Percentiles rank a stretch among this genome's conserved stretches.
phyloP scores from a whole-genome alignment of 2,329 filamentous ascomycete species.

The Xylaria sp. region DNA sequence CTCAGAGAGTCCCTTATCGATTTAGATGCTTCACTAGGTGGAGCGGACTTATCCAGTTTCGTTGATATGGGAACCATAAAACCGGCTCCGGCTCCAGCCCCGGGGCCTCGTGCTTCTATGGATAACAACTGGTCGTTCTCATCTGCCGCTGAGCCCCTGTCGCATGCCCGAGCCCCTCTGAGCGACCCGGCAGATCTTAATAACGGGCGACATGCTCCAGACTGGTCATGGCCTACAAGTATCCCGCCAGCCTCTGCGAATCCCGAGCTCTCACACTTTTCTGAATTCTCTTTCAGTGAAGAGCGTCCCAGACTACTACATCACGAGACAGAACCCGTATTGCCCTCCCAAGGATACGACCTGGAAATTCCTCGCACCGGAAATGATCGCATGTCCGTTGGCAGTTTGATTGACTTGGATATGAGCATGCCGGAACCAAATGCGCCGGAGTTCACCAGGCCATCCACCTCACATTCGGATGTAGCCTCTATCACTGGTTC shows the following conservation, averaged over 20 bases:
- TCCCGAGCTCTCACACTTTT: slow-evolving; percentile 63
- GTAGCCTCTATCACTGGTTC: slow-evolving; percentile 66
- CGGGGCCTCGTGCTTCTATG: slow-evolving; percentile 55
- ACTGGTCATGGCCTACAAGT: slow-evolving; percentile 69
- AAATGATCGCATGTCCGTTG: slow-evolving; percentile 55
- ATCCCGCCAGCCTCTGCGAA: slow-evolving; percentile 63
- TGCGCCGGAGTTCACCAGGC: slow-evolving; percentile 59
- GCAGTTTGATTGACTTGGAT: slow-evolving; percentile 65
- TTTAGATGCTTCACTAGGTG: slow-evolving; percentile 68
- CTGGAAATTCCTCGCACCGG: slow-evolving; percentile 51
- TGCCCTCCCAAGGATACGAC: slow-evolving; percentile 56
- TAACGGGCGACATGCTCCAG: slow-evolving; percentile 61
- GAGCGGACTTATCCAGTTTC: slow-evolving; percentile 66
- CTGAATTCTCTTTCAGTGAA: slow-evolving; percentile 59
- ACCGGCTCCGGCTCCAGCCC: slow-evolving; percentile 49
- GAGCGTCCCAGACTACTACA: slow-evolving; percentile 60
- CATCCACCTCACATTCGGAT: slow-evolving; percentile 70
- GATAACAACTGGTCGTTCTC: slow-evolving; percentile 60
- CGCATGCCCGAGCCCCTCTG: slow-evolving; percentile 58
- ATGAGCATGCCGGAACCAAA: slow-evolving; percentile 63
- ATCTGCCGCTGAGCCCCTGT: slow-evolving; percentile 55
- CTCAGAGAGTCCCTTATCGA: slow-evolving; percentile 74
- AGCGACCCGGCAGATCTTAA: slow-evolving; percentile 68
- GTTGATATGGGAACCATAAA: slow-evolving; percentile 70
- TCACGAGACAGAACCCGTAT: slow-evolving; percentile 62